Evolutionary conservation across 257 asterid species (phyloP), one percentile per base, ranked within the genome.

Genomic region (Solanum virginianum): DNA sequence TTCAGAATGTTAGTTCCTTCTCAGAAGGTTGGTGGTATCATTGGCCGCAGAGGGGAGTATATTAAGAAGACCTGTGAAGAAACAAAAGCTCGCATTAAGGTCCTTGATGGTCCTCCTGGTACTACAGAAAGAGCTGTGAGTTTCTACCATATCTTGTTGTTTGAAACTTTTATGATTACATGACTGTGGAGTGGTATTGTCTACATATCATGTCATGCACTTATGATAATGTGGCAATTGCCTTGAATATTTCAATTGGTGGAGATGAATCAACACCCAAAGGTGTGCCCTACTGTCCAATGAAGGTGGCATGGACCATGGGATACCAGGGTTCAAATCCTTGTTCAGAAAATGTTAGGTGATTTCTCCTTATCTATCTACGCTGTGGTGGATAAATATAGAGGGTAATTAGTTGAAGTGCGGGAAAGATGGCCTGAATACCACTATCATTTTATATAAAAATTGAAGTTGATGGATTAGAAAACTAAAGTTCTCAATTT

Each of bases 21-120:
- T 71, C 94, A 90, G 87, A 93, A 88, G 86, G 97, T 93, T 83
- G 97, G 97, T 56, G 91, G 95, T 81, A 92, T 93, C 86, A 92
- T 93, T 87, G 97, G 97, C 11, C 94, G 95, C 79, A 92, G 90
- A 89, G 97, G 97, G 60, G 97, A 93, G 90, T 91, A 84, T 80
- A 92, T 93, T 24, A 93, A 91, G 84, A 93, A 89, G 87, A 87
- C 88, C 36, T 93, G 94, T 9, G 94, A 93, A 88, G 97, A 93
- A 85, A 90, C 97, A 60, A 93, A 86, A 89, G 92, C 97, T 79
- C 94, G 97, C 69, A 92, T 93, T 77, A 93, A 93, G 90, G 86
- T 93, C 85, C 95, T 93, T 41, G 97, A 92, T 81, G 94, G 94
- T 66, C 93, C 91, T 89, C 95, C 93, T 62, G 95, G 95, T 15